Evolutionary conservation across 371 early-diverging fungal genomes (phyloP).

Genomic region (Mortierella sp.): DNA sequence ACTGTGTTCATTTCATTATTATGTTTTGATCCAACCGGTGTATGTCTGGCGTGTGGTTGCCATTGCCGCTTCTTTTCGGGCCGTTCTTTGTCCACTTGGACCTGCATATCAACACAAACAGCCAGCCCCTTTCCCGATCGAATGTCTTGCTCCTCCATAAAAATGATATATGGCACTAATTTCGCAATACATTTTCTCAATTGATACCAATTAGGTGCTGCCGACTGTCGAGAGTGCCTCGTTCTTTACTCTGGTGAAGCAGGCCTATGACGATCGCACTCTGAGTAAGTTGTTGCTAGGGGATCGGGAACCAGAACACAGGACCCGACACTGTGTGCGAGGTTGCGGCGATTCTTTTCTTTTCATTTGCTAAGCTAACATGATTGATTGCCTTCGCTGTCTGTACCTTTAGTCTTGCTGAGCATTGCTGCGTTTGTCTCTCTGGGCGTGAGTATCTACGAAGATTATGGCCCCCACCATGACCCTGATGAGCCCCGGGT

Average conservation of each 20-base stretch:
- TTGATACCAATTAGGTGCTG: constrained; percentile 59
- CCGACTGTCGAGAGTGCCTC: constrained; percentile 74
- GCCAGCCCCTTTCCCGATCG: not conserved
- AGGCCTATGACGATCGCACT: constrained; percentile 78
- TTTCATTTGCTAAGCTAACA: constrained; percentile 36
- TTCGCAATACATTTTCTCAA: not conserved
- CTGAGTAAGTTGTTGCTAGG: constrained; percentile 61
- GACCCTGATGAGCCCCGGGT: constrained; percentile 73
- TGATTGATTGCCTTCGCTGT: constrained; percentile 18
- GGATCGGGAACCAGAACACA: not conserved
- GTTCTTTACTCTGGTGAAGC: constrained; percentile 73
- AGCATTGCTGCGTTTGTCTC: constrained; percentile 85
- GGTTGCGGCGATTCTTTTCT: not conserved
- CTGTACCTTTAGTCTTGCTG: constrained; percentile 62
- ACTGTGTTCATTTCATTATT: not conserved
- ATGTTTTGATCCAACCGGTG: not conserved
- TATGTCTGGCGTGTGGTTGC: too few species aligned
- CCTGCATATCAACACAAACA: not conserved
- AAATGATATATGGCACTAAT: not conserved
- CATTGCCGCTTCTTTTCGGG: not conserved
- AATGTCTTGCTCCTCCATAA: not conserved
- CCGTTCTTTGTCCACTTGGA: not conserved
- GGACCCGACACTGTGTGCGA: not conserved
- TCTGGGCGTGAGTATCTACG: constrained; percentile 80
- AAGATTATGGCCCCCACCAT: constrained; percentile 74